Evolutionary conservation across 2,329 filamentous ascomycete genomes (phyloP).

Genomic region (Ambrosiella cleistominuta): DNA sequence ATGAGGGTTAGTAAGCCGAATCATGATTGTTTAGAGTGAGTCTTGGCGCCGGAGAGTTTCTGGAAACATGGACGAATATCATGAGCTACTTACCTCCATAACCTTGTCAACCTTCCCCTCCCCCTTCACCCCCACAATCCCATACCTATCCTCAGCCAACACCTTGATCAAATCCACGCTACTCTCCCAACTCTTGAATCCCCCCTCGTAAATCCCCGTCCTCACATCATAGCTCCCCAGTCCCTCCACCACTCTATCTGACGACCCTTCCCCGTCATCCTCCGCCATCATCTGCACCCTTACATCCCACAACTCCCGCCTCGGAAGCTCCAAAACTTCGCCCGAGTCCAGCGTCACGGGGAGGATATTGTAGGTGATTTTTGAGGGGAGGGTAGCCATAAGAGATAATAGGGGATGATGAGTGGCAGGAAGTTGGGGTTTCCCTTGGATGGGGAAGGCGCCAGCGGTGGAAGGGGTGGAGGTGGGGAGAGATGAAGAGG

Average conservation of each 20-base stretch:
- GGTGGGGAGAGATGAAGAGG: not conserved
- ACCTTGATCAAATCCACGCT: slow-evolving; percentile 62
- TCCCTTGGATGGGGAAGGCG: slow-evolving; percentile 45
- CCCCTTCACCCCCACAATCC: slow-evolving; percentile 17
- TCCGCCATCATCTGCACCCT: slow-evolving; percentile 66
- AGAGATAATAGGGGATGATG: slow-evolving; percentile 33
- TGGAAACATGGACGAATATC: not conserved
- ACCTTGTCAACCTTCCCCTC: slow-evolving; percentile 23
- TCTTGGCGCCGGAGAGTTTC: too few species aligned
- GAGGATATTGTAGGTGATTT: slow-evolving; percentile 51
- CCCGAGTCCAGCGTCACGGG: slow-evolving; percentile 30
- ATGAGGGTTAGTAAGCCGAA: slow-evolving; percentile 14
- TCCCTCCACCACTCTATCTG: slow-evolving; percentile 20
- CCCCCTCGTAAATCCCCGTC: slow-evolving; percentile 70
- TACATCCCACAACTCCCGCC: slow-evolving; percentile 67
- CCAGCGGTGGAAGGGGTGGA: slow-evolving; percentile 17
- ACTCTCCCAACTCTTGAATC: slow-evolving; percentile 83
- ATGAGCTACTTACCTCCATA: slow-evolving; percentile 32
- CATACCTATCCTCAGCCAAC: slow-evolving; percentile 28
- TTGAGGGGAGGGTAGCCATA: slow-evolving; percentile 48
- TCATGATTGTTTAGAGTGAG: too few species aligned
- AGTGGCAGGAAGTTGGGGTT: slow-evolving; percentile 38
- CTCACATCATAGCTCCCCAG: slow-evolving; percentile 57
- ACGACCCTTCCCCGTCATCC: slow-evolving; percentile 27
- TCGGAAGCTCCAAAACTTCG: slow-evolving; percentile 37